Evolutionary conservation across 2,329 filamentous ascomycete genomes (phyloP), one percentile per base, ranked within the genome.

Genomic region (Fusarium sp.): DNA sequence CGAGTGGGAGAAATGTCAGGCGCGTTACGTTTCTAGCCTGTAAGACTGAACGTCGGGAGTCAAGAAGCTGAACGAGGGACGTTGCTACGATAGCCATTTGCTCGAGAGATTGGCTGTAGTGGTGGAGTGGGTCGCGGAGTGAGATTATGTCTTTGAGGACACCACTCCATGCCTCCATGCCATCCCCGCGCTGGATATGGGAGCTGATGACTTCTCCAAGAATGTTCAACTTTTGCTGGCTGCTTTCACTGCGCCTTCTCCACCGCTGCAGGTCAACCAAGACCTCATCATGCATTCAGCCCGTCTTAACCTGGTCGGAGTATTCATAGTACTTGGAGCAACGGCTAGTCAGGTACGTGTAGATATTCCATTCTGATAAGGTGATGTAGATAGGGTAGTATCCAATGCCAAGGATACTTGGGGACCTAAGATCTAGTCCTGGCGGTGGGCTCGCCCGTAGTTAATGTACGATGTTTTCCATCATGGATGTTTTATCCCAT

Each of bases 381-480:
- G 30, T 28, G 3, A 62, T 56, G 0, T 57, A 50, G 3, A 69
- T 35, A 0, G n/a, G 26, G 8, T 68, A 56, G 13, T 56, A 69
- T n/a, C n/a, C n/a, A n/a, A n/a, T n/a, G n/a, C n/a, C n/a, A n/a
- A n/a, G n/a, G n/a, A n/a, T n/a, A n/a, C n/a, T n/a, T n/a, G n/a
- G n/a, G n/a, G n/a, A n/a, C n/a, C n/a, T n/a, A n/a, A n/a, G n/a
- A n/a, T n/a, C n/a, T n/a, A n/a, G n/a, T n/a, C n/a, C n/a, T 0
- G 32, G 50, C 0, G 50, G 32, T 20, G 32, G 17, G 1, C n/a
- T 6, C 0, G 4, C n/a, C 32, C 0, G 14, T 2, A 5, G 18
- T 10, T 68, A 68, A 12, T 56, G 8, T 0, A n/a, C 0, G 0
- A 69, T 7, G 0, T 18, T 62, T 6, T 68, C 32, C 4, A 41